Evolutionary conservation across 495 filamentous ascomycete species (phyloP).

Genomic region (Barbatosphaeria neglecta): DNA sequence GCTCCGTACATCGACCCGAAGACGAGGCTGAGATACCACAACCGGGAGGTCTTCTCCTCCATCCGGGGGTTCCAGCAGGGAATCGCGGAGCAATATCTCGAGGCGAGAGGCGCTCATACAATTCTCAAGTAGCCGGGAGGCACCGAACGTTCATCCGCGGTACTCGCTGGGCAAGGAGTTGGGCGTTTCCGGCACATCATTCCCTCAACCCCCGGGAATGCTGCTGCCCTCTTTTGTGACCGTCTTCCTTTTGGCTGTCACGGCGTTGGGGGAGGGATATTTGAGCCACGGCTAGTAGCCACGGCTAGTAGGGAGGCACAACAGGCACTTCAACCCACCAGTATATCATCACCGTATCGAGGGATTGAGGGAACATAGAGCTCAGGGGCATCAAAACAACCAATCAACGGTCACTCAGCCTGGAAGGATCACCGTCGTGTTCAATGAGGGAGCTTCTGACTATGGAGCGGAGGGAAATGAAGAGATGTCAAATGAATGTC

Average conservation of each 20-base stretch:
- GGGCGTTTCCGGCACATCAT: not conserved
- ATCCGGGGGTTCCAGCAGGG: slow-evolving; percentile 67
- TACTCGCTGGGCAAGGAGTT: not conserved
- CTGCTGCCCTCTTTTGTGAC: too few relatives aligned
- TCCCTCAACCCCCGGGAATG: too few relatives aligned
- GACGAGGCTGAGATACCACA: slow-evolving; percentile 76
- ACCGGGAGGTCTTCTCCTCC: slow-evolving; percentile 77
- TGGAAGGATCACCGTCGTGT: too few relatives aligned
- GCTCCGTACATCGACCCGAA: slow-evolving; percentile 90
- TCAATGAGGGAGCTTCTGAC: not conserved
- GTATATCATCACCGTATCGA: too few relatives aligned
- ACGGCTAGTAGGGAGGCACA: too few relatives aligned
- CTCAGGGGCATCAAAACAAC: too few relatives aligned
- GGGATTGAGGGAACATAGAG: too few relatives aligned
- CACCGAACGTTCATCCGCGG: not conserved
- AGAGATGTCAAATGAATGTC: too few relatives aligned
- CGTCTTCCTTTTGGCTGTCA: not conserved
- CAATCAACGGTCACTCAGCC: too few relatives aligned
- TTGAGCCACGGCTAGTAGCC: too few relatives aligned
- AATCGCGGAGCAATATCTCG: slow-evolving; percentile 74
- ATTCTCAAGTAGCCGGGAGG: slow-evolving; percentile 55
- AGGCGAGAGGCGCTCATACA: slow-evolving; percentile 80
- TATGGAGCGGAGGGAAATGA: not conserved
- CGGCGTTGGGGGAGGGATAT: not conserved
- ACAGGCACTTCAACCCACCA: too few relatives aligned